Evolutionary conservation across 1,284 basidiomycete genomes (phyloP).

Genomic region (Apiotrichum sp.): DNA sequence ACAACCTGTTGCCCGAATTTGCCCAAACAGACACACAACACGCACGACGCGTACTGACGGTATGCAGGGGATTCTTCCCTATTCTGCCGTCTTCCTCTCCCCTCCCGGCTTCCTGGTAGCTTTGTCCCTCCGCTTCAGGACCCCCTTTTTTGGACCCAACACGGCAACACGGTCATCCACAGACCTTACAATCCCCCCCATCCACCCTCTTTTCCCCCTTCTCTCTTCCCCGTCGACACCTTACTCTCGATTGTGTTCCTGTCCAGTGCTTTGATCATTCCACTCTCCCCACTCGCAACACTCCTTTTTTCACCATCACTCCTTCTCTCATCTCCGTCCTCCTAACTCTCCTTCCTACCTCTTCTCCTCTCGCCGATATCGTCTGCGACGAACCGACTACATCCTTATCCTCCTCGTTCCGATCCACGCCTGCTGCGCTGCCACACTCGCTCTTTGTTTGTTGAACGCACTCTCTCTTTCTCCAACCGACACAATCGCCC

Average conservation of each 20-base stretch:
- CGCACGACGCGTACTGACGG: too few relatives aligned
- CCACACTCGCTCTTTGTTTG: constrained; percentile 6
- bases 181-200: too few relatives aligned
- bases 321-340: not conserved
- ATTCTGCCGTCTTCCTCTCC: too few relatives aligned
- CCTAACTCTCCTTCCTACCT: not conserved
- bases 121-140: too few relatives aligned
- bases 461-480: not conserved
- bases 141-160: too few relatives aligned
- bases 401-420: not conserved
- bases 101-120: too few relatives aligned
- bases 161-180: too few relatives aligned
- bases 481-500: not conserved
- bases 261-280: not conserved
- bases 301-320: not conserved
- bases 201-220: not conserved
- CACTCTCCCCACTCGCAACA: not conserved
- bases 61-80: too few relatives aligned
- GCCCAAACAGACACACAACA: too few relatives aligned
- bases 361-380: not conserved
- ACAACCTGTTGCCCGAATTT: too few relatives aligned
- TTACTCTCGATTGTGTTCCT: not conserved
- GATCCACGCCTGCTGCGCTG: not conserved
- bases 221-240: not conserved
- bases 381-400: constrained; percentile 3